A percentile compares a stretch with the other conserved stretches of the same genome.
Evolutionary conservation across 345 rosid genomes (phyloP).

Genomic region (Bretschneidera sinensis): DNA sequence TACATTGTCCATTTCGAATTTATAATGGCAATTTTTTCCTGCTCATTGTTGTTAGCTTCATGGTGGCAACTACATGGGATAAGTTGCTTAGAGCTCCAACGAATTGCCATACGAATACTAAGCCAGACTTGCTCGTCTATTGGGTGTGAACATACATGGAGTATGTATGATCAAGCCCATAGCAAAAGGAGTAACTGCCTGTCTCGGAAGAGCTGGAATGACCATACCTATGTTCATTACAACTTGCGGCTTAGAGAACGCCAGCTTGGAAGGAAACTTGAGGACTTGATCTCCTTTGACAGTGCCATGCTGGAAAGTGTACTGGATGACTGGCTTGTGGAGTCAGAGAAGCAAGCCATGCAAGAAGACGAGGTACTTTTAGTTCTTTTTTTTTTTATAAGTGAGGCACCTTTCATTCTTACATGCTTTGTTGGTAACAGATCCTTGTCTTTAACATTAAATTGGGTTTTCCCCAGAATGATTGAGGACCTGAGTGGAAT

Average conservation of each 20-base stretch:
- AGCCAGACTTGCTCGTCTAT: constrained; percentile 83
- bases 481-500: too few relatives aligned
- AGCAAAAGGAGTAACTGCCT: constrained; percentile 47
- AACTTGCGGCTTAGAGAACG: constrained; percentile 63
- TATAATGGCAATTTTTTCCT: constrained; percentile 11
- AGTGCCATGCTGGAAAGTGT: constrained; percentile 43
- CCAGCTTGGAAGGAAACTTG: constrained; percentile 33
- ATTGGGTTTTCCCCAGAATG: too few relatives aligned
- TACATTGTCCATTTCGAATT: constrained; percentile 1
- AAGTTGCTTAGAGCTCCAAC: constrained; percentile 82
- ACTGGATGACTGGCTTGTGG: constrained; percentile 64
- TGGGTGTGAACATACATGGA: constrained; percentile 76
- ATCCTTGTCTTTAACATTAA: neutral
- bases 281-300: constrained; percentile 44
- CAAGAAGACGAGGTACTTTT: constrained; percentile 60
- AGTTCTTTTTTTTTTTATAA: too few relatives aligned
- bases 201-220: constrained; percentile 51
- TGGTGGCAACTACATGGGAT: constrained; percentile 92
- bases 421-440: neutral
- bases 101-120: constrained; percentile 74
- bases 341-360: constrained; percentile 33
- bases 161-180: constrained; percentile 55
- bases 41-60: constrained; percentile 35
- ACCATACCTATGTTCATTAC: constrained; percentile 69
- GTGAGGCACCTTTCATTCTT: neutral